Evolutionary conservation across 140 eudicot genomes (phyloP).

Genomic region (Stevia rebaudiana): DNA sequence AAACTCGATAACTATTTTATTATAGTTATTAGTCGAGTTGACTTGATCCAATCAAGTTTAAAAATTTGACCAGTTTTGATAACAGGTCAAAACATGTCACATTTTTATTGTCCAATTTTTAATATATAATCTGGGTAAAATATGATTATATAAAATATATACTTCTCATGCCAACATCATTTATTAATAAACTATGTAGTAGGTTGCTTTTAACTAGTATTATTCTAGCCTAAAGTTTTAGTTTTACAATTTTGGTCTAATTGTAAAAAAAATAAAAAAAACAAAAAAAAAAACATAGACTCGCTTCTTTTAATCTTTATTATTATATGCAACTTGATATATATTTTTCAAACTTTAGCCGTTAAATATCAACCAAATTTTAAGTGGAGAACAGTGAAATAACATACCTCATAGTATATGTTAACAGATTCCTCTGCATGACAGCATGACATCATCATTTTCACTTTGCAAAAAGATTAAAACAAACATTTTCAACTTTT

Average conservation of each 20-base stretch:
- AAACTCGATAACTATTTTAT: too few species aligned
- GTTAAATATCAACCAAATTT: too few species aligned
- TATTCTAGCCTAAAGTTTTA: too few species aligned
- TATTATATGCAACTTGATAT: not conserved
- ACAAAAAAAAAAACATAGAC: too few species aligned
- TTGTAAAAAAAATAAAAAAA: too few species aligned
- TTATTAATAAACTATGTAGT: too few species aligned
- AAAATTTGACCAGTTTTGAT: not conserved
- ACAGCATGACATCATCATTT: conserved; percentile 15
- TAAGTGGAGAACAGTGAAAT: not conserved
- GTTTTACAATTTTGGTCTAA: too few species aligned
- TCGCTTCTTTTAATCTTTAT: too few species aligned
- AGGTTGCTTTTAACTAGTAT: too few species aligned
- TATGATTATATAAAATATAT: not conserved
- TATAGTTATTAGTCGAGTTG: too few species aligned
- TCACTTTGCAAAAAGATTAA: not conserved
- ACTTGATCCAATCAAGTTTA: not conserved
- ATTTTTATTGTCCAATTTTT: not conserved
- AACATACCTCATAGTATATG: conserved; percentile 25
- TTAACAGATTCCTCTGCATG: conserved; percentile 19
- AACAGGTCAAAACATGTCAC: not conserved
- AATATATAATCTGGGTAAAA: not conserved
- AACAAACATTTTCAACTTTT: not conserved
- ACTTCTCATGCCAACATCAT: too few species aligned
- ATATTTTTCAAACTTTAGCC: too few species aligned